These are phyloP conservation scores for Boletus rubescentipes DNA, from an alignment of 768 basidiomycete species.

Conservation along the genomic window DNA sequence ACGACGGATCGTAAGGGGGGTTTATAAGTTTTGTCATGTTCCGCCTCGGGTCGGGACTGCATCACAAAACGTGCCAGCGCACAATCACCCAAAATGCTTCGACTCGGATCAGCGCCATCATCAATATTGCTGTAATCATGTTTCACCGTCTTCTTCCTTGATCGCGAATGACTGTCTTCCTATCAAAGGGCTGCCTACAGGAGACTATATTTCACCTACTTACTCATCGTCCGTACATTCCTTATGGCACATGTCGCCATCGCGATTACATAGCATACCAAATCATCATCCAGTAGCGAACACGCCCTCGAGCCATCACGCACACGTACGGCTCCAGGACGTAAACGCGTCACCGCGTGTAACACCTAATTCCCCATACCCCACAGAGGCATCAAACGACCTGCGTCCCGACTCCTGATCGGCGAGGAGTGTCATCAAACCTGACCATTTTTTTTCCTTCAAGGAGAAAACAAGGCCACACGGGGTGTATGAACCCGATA, in stretches of 20 bases:
- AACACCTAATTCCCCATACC: constrained; percentile 19
- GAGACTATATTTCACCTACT: neutral
- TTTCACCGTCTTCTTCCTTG: too few species aligned
- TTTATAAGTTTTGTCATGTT: neutral
- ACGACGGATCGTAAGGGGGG: neutral
- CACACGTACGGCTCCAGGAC: constrained; percentile 5
- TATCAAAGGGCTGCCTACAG: too few species aligned
- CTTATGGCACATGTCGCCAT: constrained; percentile 1
- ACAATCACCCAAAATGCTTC: neutral
- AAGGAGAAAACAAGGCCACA: neutral
- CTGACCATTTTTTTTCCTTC: neutral
- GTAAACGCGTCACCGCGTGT: constrained; percentile 4
- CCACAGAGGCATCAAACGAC: constrained; percentile 16
- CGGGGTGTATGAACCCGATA: neutral
- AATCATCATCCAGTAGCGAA: constrained; percentile 13
- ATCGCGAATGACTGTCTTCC: too few species aligned
- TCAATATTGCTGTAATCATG: too few species aligned
- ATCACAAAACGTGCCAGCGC: neutral
- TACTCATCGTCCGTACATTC: constrained; percentile 9
- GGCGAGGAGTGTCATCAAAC: constrained; percentile 5
- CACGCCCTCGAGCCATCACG: neutral
- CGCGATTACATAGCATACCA: constrained; percentile 21
- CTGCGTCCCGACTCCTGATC: constrained; percentile 21
- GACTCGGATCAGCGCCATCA: constrained; percentile 9
- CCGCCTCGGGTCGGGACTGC: constrained; percentile 1